Base-by-base conservation (phyloP, 345 rosid species). In the Bruguiera sexangula region DNA sequence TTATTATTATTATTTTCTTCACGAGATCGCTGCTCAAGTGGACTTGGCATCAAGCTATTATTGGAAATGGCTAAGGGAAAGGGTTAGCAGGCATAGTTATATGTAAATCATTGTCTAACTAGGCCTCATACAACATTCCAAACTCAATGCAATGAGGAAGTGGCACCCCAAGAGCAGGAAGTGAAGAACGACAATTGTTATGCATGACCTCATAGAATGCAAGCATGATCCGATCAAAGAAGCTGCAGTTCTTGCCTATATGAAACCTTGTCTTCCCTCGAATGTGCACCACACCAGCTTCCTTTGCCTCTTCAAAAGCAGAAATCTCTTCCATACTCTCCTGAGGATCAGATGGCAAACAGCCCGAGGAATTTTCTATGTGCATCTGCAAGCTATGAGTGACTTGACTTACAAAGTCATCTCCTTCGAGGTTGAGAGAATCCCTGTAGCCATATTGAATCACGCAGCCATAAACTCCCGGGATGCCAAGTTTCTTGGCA, bases 361-460 rank as follows among this genome's bases (percentile, higher is more conserved):
- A 4, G 7, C 61, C 54, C 0, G 61, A 63, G 63, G 34, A 5
- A 32, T 70, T 84, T 31, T 72, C 76, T 56, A 84, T 71, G 63
- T 74, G 79, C 32, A 29, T 29, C 46, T 15, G 51, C 85, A 85
- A 82, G 76, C 82, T 72, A 55, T 79, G 62, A 20, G 75, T 83
- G 26, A 88, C 82, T 78, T 78, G 85, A 72, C 66, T 66, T 10
- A 82, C 85, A 72, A 86, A 67, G 70, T 82, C 85, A 15, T 79
- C 76, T 22, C 87, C 91, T 50, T 78, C 85, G 22, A 79, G 89
- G 75, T 82, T 80, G 20, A 86, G 73, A 9, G 82, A 74, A 72
- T 88, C 94, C 3, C 89, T 88, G 53, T 88, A 85, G n/a, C 94
- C 94, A 65, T 86, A 83, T 65, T 79, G 89, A 71, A 86, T 81